phyloP scores from a whole-genome alignment of 139 green algal genomes.

The Pseudopediastrum boryanum region DNA sequence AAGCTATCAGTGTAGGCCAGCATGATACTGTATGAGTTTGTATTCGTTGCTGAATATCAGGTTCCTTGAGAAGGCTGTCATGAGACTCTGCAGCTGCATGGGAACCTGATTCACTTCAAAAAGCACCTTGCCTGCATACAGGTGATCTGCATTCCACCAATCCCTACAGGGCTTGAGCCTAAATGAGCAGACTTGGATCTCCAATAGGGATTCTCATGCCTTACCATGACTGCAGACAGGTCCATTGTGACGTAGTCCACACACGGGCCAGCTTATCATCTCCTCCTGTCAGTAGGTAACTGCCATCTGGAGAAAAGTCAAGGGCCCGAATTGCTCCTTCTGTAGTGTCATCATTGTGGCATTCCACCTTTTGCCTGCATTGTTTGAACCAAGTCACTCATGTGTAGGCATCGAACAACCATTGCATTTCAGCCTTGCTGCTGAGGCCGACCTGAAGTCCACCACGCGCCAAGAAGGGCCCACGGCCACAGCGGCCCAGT shows the following conservation, averaged over 20 bases:
- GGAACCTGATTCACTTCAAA: background rate
- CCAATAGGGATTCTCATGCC: constrained; percentile 12
- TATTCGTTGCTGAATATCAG: too few species aligned
- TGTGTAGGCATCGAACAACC: background rate
- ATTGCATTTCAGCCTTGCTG: background rate
- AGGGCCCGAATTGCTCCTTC: constrained; percentile 45
- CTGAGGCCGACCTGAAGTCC: constrained; percentile 12
- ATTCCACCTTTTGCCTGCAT: background rate
- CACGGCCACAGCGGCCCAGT: constrained; percentile 3
- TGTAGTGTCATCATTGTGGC: background rate
- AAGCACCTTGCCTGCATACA: background rate
- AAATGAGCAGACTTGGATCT: background rate
- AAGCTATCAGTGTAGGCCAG: too few species aligned
- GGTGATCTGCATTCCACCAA: background rate
- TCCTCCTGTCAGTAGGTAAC: constrained; percentile 52
- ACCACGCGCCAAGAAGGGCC: constrained; percentile 22
- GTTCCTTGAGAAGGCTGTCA: background rate
- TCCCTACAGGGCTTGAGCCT: background rate
- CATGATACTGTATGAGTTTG: too few species aligned
- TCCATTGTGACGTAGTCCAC: constrained; percentile 42
- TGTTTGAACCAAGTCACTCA: background rate
- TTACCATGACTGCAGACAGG: constrained; percentile 48
- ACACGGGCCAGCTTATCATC: constrained; percentile 67
- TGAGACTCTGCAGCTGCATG: background rate
- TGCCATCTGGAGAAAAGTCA: constrained; percentile 51